Base-by-base conservation (phyloP, 2,329 filamentous ascomycete genomes). In the Hypoxylon sp. region DNA sequence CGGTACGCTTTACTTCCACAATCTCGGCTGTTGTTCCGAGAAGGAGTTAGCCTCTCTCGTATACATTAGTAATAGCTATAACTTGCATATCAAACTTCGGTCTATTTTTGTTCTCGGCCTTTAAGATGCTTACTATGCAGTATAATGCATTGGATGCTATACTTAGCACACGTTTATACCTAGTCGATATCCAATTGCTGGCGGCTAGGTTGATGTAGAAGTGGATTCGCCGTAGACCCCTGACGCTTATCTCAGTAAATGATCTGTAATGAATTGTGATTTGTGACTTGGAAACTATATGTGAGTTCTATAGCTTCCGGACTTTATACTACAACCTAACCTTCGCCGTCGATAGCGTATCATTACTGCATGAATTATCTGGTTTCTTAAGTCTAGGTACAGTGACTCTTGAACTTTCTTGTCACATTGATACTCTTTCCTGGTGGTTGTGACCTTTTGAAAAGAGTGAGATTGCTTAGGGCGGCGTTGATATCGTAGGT, bases 81-180 rank as follows among this genome's bases (percentile, higher is more conserved):
- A 21, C 11, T 2, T n/a, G 21, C 21, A 10, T 52, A 11, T n/a
- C 17, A 23, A 14, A 52, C 30, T 36, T 9, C 5, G 9, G 17
- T 49, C 55, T 58, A 49, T 49, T 41, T 58, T 25, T 46, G n/a
- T 38, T 23, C 30, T 48, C 14, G n/a, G 14, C 21, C 36, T 49
- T 23, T 11, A 32, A 7, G 11, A 5, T 38, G 55, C 55, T 58
- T 58, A 58, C 55, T 58, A 30, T 38, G 43, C 30, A 17, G 14
- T 58, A 38, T 38, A 28, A 11, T 45, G 13, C n/a, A 32, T 11
- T 43, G n/a, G 21, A 21, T 30, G 13, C 23, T 56, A 56, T 45
- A 56, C 52, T 45, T 56, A 56, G 23, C 38, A 32, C 38, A 45
- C 2, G 25, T 41, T 7, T 41, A 41, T 5, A 4, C n/a, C n/a